Evolutionary conservation across 1,284 basidiomycete genomes (phyloP), one percentile per base, ranked within the genome.

Genomic region (Trametes pubescens): DNA sequence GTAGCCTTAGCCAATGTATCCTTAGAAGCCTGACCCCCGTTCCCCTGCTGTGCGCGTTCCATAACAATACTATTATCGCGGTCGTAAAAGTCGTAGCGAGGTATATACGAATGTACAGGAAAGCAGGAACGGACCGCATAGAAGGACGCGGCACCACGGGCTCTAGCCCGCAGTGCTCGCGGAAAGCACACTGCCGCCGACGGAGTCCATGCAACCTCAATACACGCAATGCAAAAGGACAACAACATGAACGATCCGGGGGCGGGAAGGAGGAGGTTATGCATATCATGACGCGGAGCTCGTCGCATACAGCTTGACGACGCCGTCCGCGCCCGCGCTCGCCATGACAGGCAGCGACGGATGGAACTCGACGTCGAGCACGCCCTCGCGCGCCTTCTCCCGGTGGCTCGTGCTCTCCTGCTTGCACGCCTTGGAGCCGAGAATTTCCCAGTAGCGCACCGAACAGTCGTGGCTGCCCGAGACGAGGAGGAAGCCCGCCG

Each of bases 401-500:
- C 95, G 86, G 78, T 98, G 95, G 56, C 85, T 88, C 21, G 91
- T 90, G 67, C 95, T 87, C 77, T 99, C 98, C 75, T 99, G 97
- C 34, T 96, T 81, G 75, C 95, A 98, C 54, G 86, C 85, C 54
- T 86, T 84, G 57, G 88, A 84, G 62, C 88, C 91, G n/a, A 94
- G 85, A 60, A 98, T 80, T 77, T 98, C 94, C 98, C 97, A 99
- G 79, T 98, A 93, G 24, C 97, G 91, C 49, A 96, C 83, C 21
- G 94, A 96, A 75, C 96, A 96, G 76, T 99, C 97, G 73, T 98
- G 94, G 54, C 93, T 93, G 44, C 92, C 94, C 1, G 95, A 96
- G 4, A 96, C 91, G 47, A 99, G 86, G 11, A 91, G 91, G 76
- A 96, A 87, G 46, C 93, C 94, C 2, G 93, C 83, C 0, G 94